Evolutionary conservation across 2,329 filamentous ascomycete genomes (phyloP), one percentile per base, ranked within the genome.

Genomic region (Apiospora marii): DNA sequence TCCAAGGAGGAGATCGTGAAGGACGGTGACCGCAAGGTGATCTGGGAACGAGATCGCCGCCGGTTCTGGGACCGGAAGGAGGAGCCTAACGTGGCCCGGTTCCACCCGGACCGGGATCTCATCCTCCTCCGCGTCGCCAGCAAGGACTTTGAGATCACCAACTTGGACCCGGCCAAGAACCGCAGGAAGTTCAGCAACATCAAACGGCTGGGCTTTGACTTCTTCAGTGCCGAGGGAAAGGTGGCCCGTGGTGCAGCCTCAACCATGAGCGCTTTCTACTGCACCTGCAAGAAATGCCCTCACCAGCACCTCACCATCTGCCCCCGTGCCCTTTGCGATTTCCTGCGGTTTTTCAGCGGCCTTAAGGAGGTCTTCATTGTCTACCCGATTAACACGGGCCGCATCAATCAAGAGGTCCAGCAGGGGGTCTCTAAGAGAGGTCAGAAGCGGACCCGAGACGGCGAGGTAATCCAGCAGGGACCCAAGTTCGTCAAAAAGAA

Each of bases 291-390:
- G 37, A 0, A 13, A n/a, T 14, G 3, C 1, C 24, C 1, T 6
- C 53, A 69, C 16, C 12, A 5, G 48, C 3, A 37, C 16, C 37
- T 30, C 5, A 2, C 8, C 19, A 7, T 34, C 37, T 80, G 80
- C 64, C 75, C 75, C 0, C 3, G 44, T 4, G 74, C 73, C 70
- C 70, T 79, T 19, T 73, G 58, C 5, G 48, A 72, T 14, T 78
- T 80, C 19, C 10, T 82, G 4, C 72, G 76, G 8, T 71, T 73
- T n/a, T 81, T 83, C 46, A 46, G 70, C 0, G 64, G 78, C 27
- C 70, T 83, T 0, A 69, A 80, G 67, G 53, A 72, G 6, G 75
- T 83, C 46, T 82, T 80, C 72, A 70, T 83, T 58, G 73, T 83
- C 10, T 41, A 77, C 14, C 74, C 75, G 43, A 14, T 77, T 4